phyloP scores from a whole-genome alignment of 2,329 filamentous ascomycete species.

The Chaetomium olivaceum region DNA sequence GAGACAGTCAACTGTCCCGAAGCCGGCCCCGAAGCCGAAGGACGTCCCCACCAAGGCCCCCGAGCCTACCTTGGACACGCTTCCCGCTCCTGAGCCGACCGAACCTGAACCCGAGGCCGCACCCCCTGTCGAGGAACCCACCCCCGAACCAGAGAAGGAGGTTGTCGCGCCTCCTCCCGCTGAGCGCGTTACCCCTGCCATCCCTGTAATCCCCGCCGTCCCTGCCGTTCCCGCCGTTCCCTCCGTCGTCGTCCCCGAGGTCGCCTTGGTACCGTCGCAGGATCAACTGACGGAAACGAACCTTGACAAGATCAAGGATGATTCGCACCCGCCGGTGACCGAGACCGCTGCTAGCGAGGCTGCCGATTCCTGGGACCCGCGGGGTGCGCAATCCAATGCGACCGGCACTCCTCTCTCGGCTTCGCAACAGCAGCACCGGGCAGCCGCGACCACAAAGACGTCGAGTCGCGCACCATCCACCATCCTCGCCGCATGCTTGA shows the following conservation, averaged over 20 bases:
- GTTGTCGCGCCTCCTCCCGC: slow-evolving; percentile 28
- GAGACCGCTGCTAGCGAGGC: slow-evolving; percentile 86
- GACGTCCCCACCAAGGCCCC: slow-evolving; percentile 49
- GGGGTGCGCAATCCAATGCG: slow-evolving; percentile 58
- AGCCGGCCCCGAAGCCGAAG: slow-evolving; percentile 58
- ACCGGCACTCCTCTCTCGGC: slow-evolving; percentile 67
- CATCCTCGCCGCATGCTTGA: slow-evolving; percentile 86
- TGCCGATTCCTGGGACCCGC: slow-evolving; percentile 80
- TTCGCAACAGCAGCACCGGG: slow-evolving; percentile 62
- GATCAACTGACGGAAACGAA: slow-evolving; percentile 89
- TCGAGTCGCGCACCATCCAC: slow-evolving; percentile 72
- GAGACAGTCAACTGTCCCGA: slow-evolving; percentile 58
- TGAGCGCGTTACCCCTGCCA: slow-evolving; percentile 20
- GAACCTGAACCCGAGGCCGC: slow-evolving; percentile 46
- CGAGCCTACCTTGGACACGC: slow-evolving; percentile 48
- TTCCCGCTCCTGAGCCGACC: slow-evolving; percentile 44
- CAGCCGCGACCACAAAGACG: slow-evolving; percentile 72
- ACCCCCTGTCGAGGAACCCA: slow-evolving; percentile 39
- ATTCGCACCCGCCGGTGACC: slow-evolving; percentile 72
- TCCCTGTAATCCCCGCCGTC: slow-evolving; percentile 26
- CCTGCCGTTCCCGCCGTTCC: slow-evolving; percentile 41
- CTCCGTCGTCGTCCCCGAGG: slow-evolving; percentile 48
- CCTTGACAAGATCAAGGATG: slow-evolving; percentile 85
- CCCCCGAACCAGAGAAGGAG: slow-evolving; percentile 39
- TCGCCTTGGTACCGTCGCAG: slow-evolving; percentile 67